A percentile compares a stretch with the other conserved stretches of the same genome.
phyloP scores from a whole-genome alignment of 148 eudicot genomes.

The Vaccinium corymbosum region DNA sequence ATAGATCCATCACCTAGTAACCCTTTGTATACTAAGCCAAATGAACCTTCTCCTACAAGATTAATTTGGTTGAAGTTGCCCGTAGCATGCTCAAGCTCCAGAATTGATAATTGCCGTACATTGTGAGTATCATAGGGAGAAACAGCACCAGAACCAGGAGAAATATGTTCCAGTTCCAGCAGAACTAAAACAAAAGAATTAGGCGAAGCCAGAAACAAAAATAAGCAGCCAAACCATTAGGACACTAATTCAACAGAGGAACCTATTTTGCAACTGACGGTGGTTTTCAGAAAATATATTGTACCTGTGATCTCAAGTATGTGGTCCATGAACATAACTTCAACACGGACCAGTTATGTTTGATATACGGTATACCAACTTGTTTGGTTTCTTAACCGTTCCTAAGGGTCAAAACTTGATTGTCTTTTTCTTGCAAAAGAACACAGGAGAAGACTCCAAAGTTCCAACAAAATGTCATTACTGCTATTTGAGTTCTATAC shows the following conservation, averaged over 20 bases:
- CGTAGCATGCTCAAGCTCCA: slow-evolving; percentile 21
- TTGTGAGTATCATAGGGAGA: slow-evolving; percentile 15
- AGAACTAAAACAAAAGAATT: slow-evolving; percentile 9
- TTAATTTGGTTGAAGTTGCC: slow-evolving; percentile 19
- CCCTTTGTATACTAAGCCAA: slow-evolving; percentile 25
- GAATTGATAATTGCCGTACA: slow-evolving; percentile 13
- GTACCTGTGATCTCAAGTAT: background rate
- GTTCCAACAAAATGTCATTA: background rate
- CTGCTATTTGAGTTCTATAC: background rate
- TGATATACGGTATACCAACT: background rate
- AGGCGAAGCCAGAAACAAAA: background rate
- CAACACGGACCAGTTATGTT: background rate
- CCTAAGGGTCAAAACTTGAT: background rate
- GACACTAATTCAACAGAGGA: background rate
- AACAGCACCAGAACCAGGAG: slow-evolving; percentile 12
- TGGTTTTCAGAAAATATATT: background rate
- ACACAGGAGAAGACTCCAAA: background rate
- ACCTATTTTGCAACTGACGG: background rate
- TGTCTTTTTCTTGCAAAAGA: background rate
- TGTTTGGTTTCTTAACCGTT: background rate
- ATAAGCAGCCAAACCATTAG: background rate
- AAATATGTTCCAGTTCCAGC: slow-evolving; percentile 12
- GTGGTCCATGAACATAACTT: background rate
- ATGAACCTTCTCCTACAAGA: slow-evolving; percentile 16
- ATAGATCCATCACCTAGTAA: slow-evolving; percentile 21